These are phyloP conservation scores for Salvia miltiorrhiza DNA, from an alignment of 257 asterid genomes.

Conservation along the genomic window DNA sequence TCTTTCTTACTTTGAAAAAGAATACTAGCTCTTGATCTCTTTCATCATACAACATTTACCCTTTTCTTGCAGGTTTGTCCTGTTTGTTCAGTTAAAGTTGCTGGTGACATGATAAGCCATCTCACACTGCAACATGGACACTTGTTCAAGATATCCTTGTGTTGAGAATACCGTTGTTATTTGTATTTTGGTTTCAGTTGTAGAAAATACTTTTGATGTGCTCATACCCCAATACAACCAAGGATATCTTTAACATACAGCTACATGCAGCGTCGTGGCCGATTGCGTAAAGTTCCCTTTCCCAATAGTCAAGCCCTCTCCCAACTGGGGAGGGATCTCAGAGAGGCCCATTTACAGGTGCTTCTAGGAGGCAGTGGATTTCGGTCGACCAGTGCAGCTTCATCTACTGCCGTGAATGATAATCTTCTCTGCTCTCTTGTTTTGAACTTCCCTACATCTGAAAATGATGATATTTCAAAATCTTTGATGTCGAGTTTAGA, in stretches of 20 bases:
- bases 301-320: slow-evolving; percentile 76
- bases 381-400: slow-evolving; percentile 46
- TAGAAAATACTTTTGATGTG: not conserved
- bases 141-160: slow-evolving; percentile 72
- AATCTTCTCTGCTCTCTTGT: slow-evolving; percentile 65
- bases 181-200: not conserved
- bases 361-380: slow-evolving; percentile 68
- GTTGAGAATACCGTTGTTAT: not conserved
- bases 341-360: slow-evolving; percentile 82
- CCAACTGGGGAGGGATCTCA: slow-evolving; percentile 71
- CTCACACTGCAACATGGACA: slow-evolving; percentile 77
- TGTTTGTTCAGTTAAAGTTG: slow-evolving; percentile 69
- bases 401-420: slow-evolving; percentile 45
- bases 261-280: slow-evolving; percentile 67
- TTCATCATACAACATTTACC: not conserved
- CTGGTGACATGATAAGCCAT: slow-evolving; percentile 66
- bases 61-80: slow-evolving; percentile 70
- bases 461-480: slow-evolving; percentile 68
- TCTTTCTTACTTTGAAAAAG: not conserved
- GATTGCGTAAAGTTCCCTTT: slow-evolving; percentile 63
- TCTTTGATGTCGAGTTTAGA: slow-evolving; percentile 60
- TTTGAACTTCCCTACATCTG: slow-evolving; percentile 54
- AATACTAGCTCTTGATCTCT: not conserved
- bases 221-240: too few relatives aligned
- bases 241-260: slow-evolving; percentile 48